A percentile compares a stretch with the other conserved stretches of the same genome.
Evolutionary conservation across 108 stramenopile species (phyloP).

Genomic region (Nitzschia inconspicua): DNA sequence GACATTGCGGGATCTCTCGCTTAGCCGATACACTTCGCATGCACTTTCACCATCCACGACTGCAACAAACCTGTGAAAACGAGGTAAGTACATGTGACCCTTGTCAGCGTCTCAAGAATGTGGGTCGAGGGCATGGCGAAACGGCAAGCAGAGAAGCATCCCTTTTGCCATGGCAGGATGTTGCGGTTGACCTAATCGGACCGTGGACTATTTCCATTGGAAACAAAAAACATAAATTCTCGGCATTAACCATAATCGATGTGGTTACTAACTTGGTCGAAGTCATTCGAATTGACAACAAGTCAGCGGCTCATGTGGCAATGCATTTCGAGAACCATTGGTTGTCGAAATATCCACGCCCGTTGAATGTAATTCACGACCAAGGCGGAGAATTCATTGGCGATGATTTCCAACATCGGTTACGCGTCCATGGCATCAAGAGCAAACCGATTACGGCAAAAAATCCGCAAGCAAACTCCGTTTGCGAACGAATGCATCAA

Average conservation of each 20-base stretch:
- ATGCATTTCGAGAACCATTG: conserved; percentile 20
- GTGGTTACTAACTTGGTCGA: conserved; percentile 33
- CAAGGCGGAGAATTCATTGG: conserved; percentile 35
- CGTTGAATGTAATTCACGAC: conserved; percentile 18
- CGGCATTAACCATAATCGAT: conserved; percentile 37
- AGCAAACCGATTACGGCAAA: conserved; percentile 27
- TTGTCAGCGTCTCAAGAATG: conserved; percentile 6
- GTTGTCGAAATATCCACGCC: conserved; percentile 32
- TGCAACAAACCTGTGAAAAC: not conserved
- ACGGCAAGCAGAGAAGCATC: not conserved
- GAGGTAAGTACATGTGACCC: conserved; percentile 6
- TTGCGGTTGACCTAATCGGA: conserved; percentile 1
- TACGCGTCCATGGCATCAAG: conserved; percentile 19
- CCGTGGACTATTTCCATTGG: not conserved
- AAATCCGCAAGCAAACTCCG: conserved; percentile 41
- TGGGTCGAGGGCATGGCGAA: not conserved
- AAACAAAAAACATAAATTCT: conserved; percentile 8
- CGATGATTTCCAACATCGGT: conserved; percentile 27
- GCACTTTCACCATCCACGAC: not conserved
- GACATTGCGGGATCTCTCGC: conserved; percentile 5
- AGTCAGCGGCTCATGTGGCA: conserved; percentile 13
- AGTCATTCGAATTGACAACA: conserved; percentile 18
- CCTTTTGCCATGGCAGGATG: not conserved
- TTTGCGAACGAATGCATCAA: conserved; percentile 46
- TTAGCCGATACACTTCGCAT: conserved; percentile 3